These are phyloP conservation scores for Beauveria caledonica DNA, from an alignment of 2,329 filamentous ascomycete genomes.

Conservation along the genomic window DNA sequence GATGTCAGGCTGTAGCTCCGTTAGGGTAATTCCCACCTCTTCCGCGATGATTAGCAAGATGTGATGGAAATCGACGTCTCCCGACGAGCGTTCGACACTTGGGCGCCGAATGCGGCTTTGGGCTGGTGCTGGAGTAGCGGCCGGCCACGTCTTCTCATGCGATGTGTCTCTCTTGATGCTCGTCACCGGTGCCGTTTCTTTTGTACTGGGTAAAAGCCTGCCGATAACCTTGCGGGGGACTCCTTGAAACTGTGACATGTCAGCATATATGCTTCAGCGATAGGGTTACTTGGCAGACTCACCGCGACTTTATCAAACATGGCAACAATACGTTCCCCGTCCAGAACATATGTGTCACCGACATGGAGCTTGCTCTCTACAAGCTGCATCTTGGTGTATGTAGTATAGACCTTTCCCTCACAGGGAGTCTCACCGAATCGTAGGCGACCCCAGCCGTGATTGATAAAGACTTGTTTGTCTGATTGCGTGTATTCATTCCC, in stretches of 20 bases:
- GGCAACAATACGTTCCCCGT: conserved; percentile 38
- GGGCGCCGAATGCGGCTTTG: background rate
- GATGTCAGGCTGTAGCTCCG: background rate
- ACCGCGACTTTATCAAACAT: conserved; percentile 6
- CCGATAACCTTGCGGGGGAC: conserved; percentile 59
- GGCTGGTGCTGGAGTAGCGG: background rate
- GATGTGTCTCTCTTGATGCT: background rate
- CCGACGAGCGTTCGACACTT: background rate
- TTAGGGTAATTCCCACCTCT: background rate
- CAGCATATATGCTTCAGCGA: background rate
- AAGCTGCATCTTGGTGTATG: conserved; percentile 50
- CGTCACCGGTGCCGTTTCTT: background rate
- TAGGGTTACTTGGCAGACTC: background rate
- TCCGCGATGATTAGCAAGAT: background rate
- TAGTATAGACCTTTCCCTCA: conserved; percentile 39
- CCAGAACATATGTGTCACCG: conserved; percentile 49
- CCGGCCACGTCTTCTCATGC: background rate
- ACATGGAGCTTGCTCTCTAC: conserved; percentile 32
- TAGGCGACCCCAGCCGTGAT: conserved; percentile 50
- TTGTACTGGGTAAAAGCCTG: conserved; percentile 46
- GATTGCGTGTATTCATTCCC: conserved; percentile 42
- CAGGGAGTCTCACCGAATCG: conserved; percentile 33
- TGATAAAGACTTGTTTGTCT: conserved; percentile 48
- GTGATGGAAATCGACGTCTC: background rate
- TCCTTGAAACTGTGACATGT: conserved; percentile 44